Conservation (phyloP, 805 yeast genomes). For the Metschnikowia cerradonensis region DNA sequence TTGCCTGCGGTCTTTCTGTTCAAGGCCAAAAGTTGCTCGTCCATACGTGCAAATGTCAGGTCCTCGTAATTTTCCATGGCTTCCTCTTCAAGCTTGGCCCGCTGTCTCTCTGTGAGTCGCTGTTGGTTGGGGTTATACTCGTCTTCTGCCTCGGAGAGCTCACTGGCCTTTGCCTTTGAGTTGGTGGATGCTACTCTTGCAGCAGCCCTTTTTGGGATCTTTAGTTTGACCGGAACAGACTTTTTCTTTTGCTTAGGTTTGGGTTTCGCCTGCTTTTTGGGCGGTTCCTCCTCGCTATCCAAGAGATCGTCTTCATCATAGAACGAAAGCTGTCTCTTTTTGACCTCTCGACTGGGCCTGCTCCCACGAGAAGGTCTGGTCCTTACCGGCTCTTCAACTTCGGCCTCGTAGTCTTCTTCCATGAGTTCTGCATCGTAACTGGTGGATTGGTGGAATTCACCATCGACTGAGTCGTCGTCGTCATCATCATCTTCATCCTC, state of each 20-base stretch:
- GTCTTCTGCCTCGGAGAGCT: conserved; percentile 39
- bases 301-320: conserved; percentile 34
- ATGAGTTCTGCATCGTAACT: conserved; percentile 6
- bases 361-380: conserved; percentile 11
- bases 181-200: background rate
- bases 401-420: conserved; percentile 10
- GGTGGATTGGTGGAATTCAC: conserved; percentile 1
- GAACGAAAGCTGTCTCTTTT: conserved; percentile 36
- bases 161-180: conserved; percentile 6
- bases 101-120: conserved; percentile 55
- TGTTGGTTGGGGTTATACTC: conserved; percentile 46
- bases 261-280: background rate
- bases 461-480: conserved; percentile 9
- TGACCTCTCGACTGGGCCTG: conserved; percentile 22
- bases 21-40: conserved; percentile 19
- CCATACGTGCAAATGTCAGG: conserved; percentile 28
- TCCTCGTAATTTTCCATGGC: conserved; percentile 14
- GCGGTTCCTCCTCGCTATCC: conserved; percentile 24
- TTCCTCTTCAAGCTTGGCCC: conserved; percentile 40
- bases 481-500: conserved; percentile 10
- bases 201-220: conserved; percentile 12
- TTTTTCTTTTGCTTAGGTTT: conserved; percentile 16
- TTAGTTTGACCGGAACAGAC: conserved; percentile 13
- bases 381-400: conserved; percentile 8
- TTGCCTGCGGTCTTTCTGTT: conserved; percentile 42